A percentile compares a stretch with the other conserved stretches of the same genome.
Conservation (phyloP, 2,329 filamentous ascomycete genomes). For the Nannizzia gypsea region DNA sequence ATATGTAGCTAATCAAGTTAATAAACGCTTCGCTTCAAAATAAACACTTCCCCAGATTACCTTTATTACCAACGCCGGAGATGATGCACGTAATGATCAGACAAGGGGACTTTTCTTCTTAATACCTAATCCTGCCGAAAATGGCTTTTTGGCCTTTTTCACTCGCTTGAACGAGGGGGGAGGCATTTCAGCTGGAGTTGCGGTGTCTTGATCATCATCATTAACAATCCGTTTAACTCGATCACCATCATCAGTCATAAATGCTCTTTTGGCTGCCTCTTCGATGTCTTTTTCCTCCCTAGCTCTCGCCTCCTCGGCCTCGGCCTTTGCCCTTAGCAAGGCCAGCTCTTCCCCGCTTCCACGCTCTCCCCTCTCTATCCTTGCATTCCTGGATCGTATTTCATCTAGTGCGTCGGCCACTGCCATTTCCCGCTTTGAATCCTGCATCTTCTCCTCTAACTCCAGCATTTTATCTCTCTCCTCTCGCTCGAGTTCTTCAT, state of each 20-base stretch:
- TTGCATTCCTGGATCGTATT: slow-evolving; percentile 81
- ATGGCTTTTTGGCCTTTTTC: slow-evolving; percentile 79
- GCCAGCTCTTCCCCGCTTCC: slow-evolving; percentile 46
- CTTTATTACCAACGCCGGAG: neutral
- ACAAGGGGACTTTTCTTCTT: slow-evolving; percentile 59
- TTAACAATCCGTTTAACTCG: slow-evolving; percentile 43
- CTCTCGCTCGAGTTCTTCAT: slow-evolving; percentile 49
- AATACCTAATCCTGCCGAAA: slow-evolving; percentile 62
- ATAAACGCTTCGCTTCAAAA: neutral
- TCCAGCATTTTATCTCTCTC: slow-evolving; percentile 91
- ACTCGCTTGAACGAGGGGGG: slow-evolving; percentile 61
- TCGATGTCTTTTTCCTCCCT: slow-evolving; percentile 67
- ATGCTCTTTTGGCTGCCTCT: slow-evolving; percentile 67
- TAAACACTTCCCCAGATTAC: neutral
- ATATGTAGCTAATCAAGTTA: neutral
- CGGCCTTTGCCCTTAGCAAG: slow-evolving; percentile 39
- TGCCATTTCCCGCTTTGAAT: slow-evolving; percentile 91
- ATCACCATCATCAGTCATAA: slow-evolving; percentile 51
- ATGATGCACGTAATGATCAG: slow-evolving; percentile 38
- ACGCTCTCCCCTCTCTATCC: slow-evolving; percentile 64
- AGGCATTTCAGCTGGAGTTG: slow-evolving; percentile 28
- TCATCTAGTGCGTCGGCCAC: slow-evolving; percentile 93
- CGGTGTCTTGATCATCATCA: slow-evolving; percentile 30
- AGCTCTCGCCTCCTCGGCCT: slow-evolving; percentile 46
- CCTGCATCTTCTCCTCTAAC: slow-evolving; percentile 81